phyloP scores from a whole-genome alignment of 768 basidiomycete genomes.

The Favolaschia claudopus region DNA sequence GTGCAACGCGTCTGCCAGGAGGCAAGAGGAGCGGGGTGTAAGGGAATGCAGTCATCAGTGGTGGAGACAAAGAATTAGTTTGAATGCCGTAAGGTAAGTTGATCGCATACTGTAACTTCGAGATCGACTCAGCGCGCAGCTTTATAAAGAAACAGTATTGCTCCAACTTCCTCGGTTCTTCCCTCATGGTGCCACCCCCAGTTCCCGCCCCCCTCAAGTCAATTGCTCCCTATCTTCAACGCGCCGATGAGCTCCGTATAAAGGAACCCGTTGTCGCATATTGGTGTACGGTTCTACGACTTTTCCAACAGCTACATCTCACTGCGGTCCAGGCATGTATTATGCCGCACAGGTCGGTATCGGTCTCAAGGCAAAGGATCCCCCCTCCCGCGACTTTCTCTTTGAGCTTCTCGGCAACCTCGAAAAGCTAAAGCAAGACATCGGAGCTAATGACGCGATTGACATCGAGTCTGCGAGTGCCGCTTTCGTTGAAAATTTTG shows the following conservation, averaged over 20 bases:
- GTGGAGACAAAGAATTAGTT: too few species aligned
- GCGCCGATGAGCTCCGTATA: slow-evolving; percentile 84
- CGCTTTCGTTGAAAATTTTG: slow-evolving; percentile 96
- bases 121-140: slow-evolving; percentile 36
- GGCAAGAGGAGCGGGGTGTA: slow-evolving; percentile 2
- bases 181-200: slow-evolving; percentile 15
- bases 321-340: slow-evolving; percentile 78
- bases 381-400: slow-evolving; percentile 70
- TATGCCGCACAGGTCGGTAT: slow-evolving; percentile 92
- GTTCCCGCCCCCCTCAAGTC: slow-evolving; percentile 56
- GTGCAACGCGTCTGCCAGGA: slow-evolving; percentile 4
- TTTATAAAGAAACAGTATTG: background rate
- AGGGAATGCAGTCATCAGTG: background rate
- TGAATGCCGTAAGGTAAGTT: too few species aligned
- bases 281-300: slow-evolving; percentile 75
- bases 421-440: slow-evolving; percentile 80
- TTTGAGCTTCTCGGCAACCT: slow-evolving; percentile 77
- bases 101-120: too few species aligned
- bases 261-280: slow-evolving; percentile 91
- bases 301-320: slow-evolving; percentile 7
- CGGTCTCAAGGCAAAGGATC: slow-evolving; percentile 70
- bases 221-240: slow-evolving; percentile 83
- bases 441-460: slow-evolving; percentile 80
- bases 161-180: background rate
- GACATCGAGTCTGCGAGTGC: slow-evolving; percentile 83